Conservation (phyloP, 495 filamentous ascomycete genomes). For the Monascus purpureus region DNA sequence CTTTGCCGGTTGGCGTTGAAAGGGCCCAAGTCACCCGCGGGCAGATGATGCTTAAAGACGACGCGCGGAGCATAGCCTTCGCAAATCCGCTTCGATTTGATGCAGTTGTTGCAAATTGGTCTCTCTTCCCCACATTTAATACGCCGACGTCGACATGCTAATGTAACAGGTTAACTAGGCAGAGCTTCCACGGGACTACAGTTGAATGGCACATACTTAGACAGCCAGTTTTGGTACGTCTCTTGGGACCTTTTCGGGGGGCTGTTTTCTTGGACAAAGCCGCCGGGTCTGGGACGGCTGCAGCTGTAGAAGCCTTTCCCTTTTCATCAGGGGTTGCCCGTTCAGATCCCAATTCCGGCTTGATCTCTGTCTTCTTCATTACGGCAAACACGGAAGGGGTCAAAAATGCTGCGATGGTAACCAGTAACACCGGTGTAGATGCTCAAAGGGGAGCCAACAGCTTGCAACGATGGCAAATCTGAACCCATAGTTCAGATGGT, state of each 20-base stretch:
- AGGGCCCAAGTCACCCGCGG: slow-evolving; percentile 25
- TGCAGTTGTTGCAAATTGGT: slow-evolving; percentile 81
- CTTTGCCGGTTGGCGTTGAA: too few species aligned
- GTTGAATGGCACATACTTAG: slow-evolving; percentile 61
- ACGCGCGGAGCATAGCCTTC: slow-evolving; percentile 92
- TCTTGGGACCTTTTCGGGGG: slow-evolving; percentile 27
- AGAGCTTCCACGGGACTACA: not conserved
- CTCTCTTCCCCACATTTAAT: slow-evolving; percentile 97
- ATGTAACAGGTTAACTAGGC: slow-evolving; percentile 10
- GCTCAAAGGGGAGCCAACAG: too few species aligned
- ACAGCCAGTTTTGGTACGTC: slow-evolving; percentile 92
- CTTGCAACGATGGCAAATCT: too few species aligned
- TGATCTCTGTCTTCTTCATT: too few species aligned
- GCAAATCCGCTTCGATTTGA: slow-evolving; percentile 86
- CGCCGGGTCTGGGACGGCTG: too few species aligned
- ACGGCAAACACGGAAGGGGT: too few species aligned
- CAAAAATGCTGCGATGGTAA: too few species aligned
- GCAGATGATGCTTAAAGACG: slow-evolving; percentile 79
- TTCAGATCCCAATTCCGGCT: too few species aligned
- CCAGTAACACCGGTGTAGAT: too few species aligned
- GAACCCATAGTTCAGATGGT: too few species aligned
- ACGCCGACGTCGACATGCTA: slow-evolving; percentile 83
- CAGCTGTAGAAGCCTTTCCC: too few species aligned
- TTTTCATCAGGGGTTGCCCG: not conserved
- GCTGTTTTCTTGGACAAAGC: slow-evolving; percentile 6